phyloP scores from a whole-genome alignment of 106 monocot genomes.

The Agapanthus africanus region DNA sequence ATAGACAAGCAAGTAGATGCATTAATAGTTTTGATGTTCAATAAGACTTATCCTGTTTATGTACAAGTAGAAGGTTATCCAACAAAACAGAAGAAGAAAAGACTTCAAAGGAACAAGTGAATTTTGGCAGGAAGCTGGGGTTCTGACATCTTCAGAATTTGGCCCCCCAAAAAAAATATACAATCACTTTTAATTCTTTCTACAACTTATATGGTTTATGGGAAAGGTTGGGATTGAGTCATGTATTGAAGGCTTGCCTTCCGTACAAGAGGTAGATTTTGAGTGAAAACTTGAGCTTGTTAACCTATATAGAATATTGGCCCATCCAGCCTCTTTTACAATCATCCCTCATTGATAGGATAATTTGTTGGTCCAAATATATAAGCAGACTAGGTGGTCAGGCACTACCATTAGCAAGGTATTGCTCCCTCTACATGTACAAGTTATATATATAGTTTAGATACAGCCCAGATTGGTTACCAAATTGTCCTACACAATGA shows the following conservation, averaged over 20 bases:
- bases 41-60: not conserved
- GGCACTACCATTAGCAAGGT: no score
- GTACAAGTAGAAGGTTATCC: not conserved
- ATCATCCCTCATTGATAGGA: not conserved
- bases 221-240: not conserved
- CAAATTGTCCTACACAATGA: not conserved
- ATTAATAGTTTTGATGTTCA: not conserved
- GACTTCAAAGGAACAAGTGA: no score
- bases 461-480: not conserved
- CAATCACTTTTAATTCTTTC: not conserved
- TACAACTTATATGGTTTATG: not conserved
- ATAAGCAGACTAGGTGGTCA: no score
- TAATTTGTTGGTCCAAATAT: not conserved
- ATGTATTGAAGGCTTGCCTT: not conserved
- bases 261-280: not conserved
- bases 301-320: no score
- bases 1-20: not conserved
- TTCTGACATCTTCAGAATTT: not conserved
- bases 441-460: not conserved
- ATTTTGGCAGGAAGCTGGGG: not conserved
- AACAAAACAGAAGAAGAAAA: not conserved
- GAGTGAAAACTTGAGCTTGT: not conserved
- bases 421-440: not conserved
- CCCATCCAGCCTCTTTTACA: not conserved
- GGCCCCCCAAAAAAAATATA: not conserved